Percentiles rank a stretch among this genome's conserved stretches.
Evolutionary conservation across 805 yeast species (phyloP).

Genomic region (Metschnikowia lunata): DNA sequence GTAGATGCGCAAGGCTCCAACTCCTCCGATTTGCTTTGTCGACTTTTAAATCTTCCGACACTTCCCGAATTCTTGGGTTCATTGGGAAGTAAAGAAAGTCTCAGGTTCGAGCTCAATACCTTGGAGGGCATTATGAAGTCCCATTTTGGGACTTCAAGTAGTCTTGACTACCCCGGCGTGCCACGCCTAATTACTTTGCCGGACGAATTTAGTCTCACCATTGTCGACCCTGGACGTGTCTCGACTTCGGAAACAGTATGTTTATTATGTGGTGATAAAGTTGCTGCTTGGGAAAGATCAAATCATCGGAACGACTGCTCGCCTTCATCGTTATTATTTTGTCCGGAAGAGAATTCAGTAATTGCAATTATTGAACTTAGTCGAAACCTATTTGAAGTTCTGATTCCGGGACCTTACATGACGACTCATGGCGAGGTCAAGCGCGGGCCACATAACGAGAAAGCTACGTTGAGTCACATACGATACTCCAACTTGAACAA

Average conservation of each 20-base stretch:
- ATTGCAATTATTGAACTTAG: constrained; percentile 24
- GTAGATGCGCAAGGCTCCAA: too few species aligned
- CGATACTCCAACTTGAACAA: constrained; percentile 56
- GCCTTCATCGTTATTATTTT: constrained; percentile 3
- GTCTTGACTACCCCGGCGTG: constrained; percentile 52
- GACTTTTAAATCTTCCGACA: constrained; percentile 22
- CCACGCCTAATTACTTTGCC: constrained; percentile 53
- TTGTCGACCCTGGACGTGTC: constrained; percentile 19
- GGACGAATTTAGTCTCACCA: constrained; percentile 28
- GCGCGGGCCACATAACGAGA: constrained; percentile 48
- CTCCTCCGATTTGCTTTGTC: constrained; percentile 23
- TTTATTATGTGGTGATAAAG: constrained; percentile 30
- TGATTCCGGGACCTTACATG: constrained; percentile 63
- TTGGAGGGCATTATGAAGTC: neutral
- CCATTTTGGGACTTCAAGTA: neutral
- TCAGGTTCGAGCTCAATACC: constrained; percentile 3
- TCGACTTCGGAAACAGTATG: constrained; percentile 26
- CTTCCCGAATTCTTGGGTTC: constrained; percentile 1
- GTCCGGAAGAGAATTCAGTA: constrained; percentile 24
- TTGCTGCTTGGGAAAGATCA: neutral
- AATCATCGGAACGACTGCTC: constrained; percentile 9
- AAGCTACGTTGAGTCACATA: constrained; percentile 49
- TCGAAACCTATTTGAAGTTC: constrained; percentile 22
- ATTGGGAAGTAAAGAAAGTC: neutral
- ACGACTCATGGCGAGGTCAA: constrained; percentile 76